Percentiles rank a stretch among this genome's conserved stretches.
Conservation (phyloP, 768 basidiomycete species). For the Suillus subluteus region DNA sequence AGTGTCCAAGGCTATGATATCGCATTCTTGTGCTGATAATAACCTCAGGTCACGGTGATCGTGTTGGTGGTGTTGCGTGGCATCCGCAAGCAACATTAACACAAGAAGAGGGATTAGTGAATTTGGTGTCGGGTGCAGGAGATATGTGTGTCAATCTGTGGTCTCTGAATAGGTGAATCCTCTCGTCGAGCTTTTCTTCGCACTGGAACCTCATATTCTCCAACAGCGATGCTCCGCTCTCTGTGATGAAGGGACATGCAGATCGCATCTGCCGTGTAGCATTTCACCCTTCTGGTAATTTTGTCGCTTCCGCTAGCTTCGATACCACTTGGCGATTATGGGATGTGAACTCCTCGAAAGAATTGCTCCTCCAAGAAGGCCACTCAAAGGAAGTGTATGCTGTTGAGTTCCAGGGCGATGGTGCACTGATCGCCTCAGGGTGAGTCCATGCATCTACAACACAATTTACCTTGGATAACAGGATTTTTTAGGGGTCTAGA, state of each 20-base stretch:
- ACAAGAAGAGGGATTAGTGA: conserved; percentile 64
- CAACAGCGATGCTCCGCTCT: conserved; percentile 80
- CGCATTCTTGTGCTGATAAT: conserved; percentile 15
- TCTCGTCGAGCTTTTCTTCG: not conserved
- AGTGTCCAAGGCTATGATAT: conserved; percentile 16
- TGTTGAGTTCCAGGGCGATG: conserved; percentile 96
- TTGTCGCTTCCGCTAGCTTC: conserved; percentile 93
- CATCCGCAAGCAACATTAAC: conserved; percentile 90
- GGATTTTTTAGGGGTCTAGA: conserved; percentile 76
- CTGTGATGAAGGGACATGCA: conserved; percentile 85
- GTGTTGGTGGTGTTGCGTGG: conserved; percentile 96
- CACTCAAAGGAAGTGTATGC: conserved; percentile 97
- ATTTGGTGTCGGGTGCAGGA: conserved; percentile 89
- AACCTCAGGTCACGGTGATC: conserved; percentile 77
- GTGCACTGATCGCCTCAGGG: conserved; percentile 92
- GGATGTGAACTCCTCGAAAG: conserved; percentile 84
- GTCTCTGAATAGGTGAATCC: conserved; percentile 77
- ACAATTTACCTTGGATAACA: not conserved
- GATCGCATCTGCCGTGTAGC: conserved; percentile 92
- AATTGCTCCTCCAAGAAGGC: conserved; percentile 91
- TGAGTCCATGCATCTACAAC: conserved; percentile 39
- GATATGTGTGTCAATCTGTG: conserved; percentile 88
- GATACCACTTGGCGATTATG: conserved; percentile 98
- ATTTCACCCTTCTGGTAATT: conserved; percentile 95
- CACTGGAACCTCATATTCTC: conserved; percentile 10